Base-by-base conservation (phyloP, 352 stramenopile genomes). In the Pythium rishiriense region DNA sequence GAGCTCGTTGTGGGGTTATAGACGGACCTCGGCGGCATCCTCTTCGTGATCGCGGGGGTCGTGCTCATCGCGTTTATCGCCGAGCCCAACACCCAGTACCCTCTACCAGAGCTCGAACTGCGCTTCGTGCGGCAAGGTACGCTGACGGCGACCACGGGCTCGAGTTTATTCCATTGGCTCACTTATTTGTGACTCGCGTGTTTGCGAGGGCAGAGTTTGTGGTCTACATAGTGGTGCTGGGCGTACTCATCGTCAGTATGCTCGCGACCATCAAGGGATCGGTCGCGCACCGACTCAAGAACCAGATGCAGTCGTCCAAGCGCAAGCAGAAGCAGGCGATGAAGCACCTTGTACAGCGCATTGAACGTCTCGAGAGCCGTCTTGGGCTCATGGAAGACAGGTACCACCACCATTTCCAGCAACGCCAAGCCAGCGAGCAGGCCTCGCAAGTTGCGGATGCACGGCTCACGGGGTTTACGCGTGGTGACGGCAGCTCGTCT, bases 241-340 rank as follows among this genome's bases (percentile, higher is more conserved):
- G 81, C 26, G 78, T 93, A 4, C 80, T 78, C 49, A 74, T 79
- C 12, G 83, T 95, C 50, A 90, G 77, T 42, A 95, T 95, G 81
- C 74, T 95, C 17, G 87, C 87, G 33, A 93, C 84, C n/a, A 95
- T 95, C 75, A 93, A 95, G 70, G 87, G 87, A 28, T 94, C 87
- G 26, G 74, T 93, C 14, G 85, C 87, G 19, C 85, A 95, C 62
- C 81, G 82, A 6, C 72, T 95, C 19, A 95, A 94, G 64, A 93
- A 90, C 59, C 87, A 94, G 50, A 81, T 94, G 28, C 81, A 90
- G 63, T 43, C 37, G 37, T 43, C 37, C 37, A 43, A 43, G 37
- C 37, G 76, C 56, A 83, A 85, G 11, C 85, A 94, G 58, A 93
- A 93, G 69, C 78, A 90, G 52, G 81, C 86, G 47, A 88, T 93